Evolutionary conservation across 306 rosid genomes (phyloP).

Genomic region (Elaeagnus macrophylla): DNA sequence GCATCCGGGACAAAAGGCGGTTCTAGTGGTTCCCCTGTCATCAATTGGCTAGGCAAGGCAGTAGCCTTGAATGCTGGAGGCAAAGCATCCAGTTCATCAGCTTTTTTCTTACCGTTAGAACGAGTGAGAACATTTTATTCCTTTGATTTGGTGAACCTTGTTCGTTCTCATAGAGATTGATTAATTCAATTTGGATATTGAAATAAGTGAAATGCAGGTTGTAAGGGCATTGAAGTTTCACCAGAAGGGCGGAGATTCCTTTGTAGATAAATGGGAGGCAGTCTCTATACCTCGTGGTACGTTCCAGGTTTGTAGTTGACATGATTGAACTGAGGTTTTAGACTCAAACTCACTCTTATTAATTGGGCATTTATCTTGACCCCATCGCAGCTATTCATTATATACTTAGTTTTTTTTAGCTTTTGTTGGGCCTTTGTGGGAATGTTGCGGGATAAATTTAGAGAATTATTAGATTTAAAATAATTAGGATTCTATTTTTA

Average conservation of each 20-base stretch:
- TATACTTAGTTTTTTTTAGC: no score
- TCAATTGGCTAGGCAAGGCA: conserved; percentile 89
- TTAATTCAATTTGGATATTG: conserved; percentile 15
- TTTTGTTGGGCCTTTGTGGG: no score
- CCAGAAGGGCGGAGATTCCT: conserved; percentile 53
- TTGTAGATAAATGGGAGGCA: conserved; percentile 64
- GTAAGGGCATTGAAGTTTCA: conserved; percentile 81
- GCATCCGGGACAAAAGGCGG: conserved; percentile 99
- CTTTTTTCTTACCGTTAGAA: conserved; percentile 83
- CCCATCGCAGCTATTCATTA: not conserved
- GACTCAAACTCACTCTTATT: no score
- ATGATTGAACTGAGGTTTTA: conserved; percentile 10
- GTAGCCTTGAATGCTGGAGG: conserved; percentile 98
- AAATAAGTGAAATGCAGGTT: conserved; percentile 43
- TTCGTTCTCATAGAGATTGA: conserved; percentile 3
- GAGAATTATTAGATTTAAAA: no score
- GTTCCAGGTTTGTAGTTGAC: conserved; percentile 76
- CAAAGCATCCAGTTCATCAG: conserved; percentile 92
- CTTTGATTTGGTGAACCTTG: conserved; percentile 8
- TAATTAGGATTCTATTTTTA: no score
- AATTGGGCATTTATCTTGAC: no score
- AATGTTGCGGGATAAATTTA: no score
- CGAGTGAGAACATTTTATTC: conserved; percentile 48
- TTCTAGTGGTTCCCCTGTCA: conserved; percentile 95
- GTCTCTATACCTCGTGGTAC: conserved; percentile 93